Evolutionary conservation across 306 rosid genomes (phyloP).

Genomic region (Inga leiocalycina): DNA sequence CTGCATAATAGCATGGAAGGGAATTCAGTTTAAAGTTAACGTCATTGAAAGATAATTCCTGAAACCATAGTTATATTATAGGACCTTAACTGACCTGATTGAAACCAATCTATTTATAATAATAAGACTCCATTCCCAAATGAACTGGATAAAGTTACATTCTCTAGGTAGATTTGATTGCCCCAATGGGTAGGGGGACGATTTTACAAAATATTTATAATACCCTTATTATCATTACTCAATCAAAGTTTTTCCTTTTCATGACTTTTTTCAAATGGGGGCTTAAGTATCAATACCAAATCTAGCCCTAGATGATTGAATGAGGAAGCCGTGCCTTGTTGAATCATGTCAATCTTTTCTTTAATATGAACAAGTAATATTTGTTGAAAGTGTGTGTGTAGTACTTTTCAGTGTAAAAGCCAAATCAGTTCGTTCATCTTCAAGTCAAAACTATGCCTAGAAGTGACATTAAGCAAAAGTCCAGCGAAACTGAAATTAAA

Average conservation of each 20-base stretch:
- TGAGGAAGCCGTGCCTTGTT: neutral
- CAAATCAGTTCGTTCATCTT: neutral
- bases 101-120: neutral
- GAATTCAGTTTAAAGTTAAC: neutral
- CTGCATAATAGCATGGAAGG: neutral
- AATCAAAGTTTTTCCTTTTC: neutral
- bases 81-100: neutral
- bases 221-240: neutral
- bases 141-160: neutral
- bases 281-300: neutral
- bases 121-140: neutral
- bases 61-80: neutral
- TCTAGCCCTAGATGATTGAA: neutral
- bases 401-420: neutral
- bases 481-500: neutral
- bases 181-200: neutral
- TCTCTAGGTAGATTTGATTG: neutral
- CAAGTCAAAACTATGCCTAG: neutral
- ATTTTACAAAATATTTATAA: neutral
- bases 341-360: neutral
- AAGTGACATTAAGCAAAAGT: conserved; percentile 4
- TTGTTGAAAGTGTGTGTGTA: neutral
- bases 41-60: neutral
- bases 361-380: neutral
- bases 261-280: neutral